A percentile compares a stretch with the other conserved stretches of the same genome.
Conservation (phyloP, 306 rosid species). For the Macrotyloma uniflorum region DNA sequence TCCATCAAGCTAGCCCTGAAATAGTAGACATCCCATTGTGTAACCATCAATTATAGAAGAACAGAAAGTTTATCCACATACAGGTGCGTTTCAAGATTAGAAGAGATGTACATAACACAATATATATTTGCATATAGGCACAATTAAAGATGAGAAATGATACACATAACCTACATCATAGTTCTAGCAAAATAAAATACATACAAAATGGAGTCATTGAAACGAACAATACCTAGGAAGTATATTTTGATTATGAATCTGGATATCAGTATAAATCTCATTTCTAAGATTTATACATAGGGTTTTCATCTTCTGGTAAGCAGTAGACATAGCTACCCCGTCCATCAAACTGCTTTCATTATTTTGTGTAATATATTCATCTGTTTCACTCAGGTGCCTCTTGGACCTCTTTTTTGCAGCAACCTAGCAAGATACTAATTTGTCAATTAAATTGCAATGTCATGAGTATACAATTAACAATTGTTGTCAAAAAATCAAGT, state of each 20-base stretch:
- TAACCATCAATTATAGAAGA: neutral
- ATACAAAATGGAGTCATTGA: slow-evolving; percentile 4
- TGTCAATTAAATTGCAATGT: slow-evolving; percentile 30
- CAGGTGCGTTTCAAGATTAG: neutral
- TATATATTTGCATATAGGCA: neutral
- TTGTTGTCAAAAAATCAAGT: slow-evolving; percentile 27
- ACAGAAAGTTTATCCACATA: neutral
- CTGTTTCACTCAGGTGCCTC: slow-evolving; percentile 88
- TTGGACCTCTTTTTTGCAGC: slow-evolving; percentile 90
- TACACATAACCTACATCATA: slow-evolving; percentile 1
- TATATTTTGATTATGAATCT: slow-evolving; percentile 86
- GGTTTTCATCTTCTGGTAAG: slow-evolving; percentile 89
- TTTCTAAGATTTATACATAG: slow-evolving; percentile 73
- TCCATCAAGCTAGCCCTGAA: neutral
- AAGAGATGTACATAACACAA: neutral
- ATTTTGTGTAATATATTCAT: slow-evolving; percentile 74
- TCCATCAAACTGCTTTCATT: slow-evolving; percentile 75
- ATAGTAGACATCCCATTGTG: neutral
- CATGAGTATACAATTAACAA: slow-evolving; percentile 30
- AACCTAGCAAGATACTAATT: slow-evolving; percentile 58
- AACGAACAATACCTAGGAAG: slow-evolving; percentile 82
- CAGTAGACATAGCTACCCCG: slow-evolving; percentile 57
- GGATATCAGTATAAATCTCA: slow-evolving; percentile 83
- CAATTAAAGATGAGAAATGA: neutral
- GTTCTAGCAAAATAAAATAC: slow-evolving; percentile 6